These are phyloP conservation scores for Chaetomium tenue DNA, from an alignment of 495 filamentous ascomycete species.

Conservation along the genomic window DNA sequence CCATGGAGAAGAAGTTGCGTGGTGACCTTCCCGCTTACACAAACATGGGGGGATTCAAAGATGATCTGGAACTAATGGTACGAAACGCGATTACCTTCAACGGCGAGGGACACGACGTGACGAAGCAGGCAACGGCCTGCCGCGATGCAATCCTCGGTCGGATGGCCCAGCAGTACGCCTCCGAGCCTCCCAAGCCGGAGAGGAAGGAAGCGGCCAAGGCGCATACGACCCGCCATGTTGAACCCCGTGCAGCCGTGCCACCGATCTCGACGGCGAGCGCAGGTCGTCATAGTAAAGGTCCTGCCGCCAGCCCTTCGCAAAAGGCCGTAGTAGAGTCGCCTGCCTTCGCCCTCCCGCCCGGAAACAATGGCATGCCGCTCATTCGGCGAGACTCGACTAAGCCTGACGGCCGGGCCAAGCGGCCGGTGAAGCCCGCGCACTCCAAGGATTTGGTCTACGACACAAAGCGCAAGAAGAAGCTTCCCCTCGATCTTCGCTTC, in stretches of 20 bases:
- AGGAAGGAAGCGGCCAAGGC: conserved; percentile 52
- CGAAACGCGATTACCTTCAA: conserved; percentile 80
- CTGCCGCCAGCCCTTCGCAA: conserved; percentile 28
- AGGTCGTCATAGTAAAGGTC: conserved; percentile 31
- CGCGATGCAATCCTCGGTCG: conserved; percentile 59
- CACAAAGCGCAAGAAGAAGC: conserved; percentile 89
- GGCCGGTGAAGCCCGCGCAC: conserved; percentile 89
- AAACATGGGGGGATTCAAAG: conserved; percentile 60
- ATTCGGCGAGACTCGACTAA: conserved; percentile 85
- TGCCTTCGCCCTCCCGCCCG: conserved; percentile 78
- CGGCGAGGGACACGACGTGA: conserved; percentile 68
- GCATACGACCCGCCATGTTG: conserved; percentile 49
- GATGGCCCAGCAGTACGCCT: conserved; percentile 51
- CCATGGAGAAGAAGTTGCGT: conserved; percentile 77
- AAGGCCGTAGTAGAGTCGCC: conserved; percentile 48
- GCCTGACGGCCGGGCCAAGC: conserved; percentile 76
- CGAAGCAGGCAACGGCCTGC: conserved; percentile 60
- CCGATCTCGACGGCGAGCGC: conserved; percentile 48
- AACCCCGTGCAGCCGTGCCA: conserved; percentile 41
- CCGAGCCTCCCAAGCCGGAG: conserved; percentile 52
- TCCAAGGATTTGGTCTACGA: conserved; percentile 80
- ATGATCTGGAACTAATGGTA: conserved; percentile 72
- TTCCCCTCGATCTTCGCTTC: conserved; percentile 82
- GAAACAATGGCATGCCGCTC: conserved; percentile 70
- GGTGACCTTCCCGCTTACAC: conserved; percentile 62